Percentiles rank a stretch among this genome's conserved stretches.
These are phyloP conservation scores for Escovopsis sp. DNA, from an alignment of 2,329 filamentous ascomycete species.

Conservation along the genomic window DNA sequence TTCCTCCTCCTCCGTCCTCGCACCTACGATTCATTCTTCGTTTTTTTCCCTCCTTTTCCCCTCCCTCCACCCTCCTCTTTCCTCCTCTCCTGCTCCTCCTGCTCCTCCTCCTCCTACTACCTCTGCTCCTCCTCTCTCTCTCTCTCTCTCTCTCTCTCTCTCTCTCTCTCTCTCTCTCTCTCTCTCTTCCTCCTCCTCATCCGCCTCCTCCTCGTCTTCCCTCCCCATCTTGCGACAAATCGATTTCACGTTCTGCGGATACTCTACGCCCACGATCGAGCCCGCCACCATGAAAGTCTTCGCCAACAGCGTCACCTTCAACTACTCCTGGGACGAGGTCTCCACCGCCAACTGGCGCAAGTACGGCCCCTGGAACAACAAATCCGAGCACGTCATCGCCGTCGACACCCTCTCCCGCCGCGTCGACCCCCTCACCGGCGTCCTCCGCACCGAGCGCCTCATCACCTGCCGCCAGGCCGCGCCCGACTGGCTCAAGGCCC, in stretches of 20 bases:
- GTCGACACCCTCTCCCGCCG: slow-evolving; percentile 77
- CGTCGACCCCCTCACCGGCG: slow-evolving; percentile 40
- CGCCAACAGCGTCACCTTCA: slow-evolving; percentile 72
- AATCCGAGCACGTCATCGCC: slow-evolving; percentile 89
- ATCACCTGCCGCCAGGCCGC: slow-evolving; percentile 48
- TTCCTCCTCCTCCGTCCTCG: background rate
- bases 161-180: background rate
- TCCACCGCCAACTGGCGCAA: slow-evolving; percentile 97
- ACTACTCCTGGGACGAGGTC: slow-evolving; percentile 98
- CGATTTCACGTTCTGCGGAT: too few relatives aligned
- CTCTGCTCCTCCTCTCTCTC: background rate
- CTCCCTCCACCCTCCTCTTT: background rate
- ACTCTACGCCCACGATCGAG: background rate
- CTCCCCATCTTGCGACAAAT: background rate
- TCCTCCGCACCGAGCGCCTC: slow-evolving; percentile 45
- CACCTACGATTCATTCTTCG: too few relatives aligned
- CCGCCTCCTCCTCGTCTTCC: background rate
- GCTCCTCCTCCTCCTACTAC: too few relatives aligned
- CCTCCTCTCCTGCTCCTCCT: background rate
- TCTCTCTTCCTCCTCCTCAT: background rate
- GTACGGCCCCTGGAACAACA: slow-evolving; percentile 98
- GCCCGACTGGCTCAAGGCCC: slow-evolving; percentile 63
- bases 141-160: background rate
- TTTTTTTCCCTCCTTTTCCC: background rate
- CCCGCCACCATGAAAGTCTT: slow-evolving; percentile 72